A percentile compares a stretch with the other conserved stretches of the same genome.
Conservation (phyloP, 108 stramenopile species). For the Pseudonitzschia multiseries region DNA sequence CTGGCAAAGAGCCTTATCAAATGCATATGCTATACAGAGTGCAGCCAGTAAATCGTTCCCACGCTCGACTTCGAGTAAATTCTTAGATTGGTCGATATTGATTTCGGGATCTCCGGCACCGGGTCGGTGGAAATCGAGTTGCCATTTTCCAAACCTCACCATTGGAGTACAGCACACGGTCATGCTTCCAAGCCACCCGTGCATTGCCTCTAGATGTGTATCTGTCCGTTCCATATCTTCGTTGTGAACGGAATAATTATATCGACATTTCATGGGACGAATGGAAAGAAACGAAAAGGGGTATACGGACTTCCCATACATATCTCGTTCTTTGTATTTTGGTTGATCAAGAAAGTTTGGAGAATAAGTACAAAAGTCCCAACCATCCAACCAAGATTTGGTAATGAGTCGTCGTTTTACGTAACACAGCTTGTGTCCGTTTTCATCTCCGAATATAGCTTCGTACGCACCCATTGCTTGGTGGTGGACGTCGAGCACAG, state of each 20-base stretch:
- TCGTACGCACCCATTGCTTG: constrained; percentile 47
- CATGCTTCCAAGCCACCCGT: constrained; percentile 54
- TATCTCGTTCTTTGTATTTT: constrained; percentile 42
- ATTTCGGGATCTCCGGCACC: constrained; percentile 36
- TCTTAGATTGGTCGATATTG: constrained; percentile 45
- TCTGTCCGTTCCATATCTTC: constrained; percentile 33
- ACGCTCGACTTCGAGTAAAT: constrained; percentile 42
- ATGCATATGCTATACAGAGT: constrained; percentile 49
- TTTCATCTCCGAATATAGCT: constrained; percentile 48
- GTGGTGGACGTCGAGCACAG: constrained; percentile 42
- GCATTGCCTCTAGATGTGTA: constrained; percentile 30
- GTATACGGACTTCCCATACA: constrained; percentile 43
- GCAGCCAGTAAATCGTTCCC: constrained; percentile 46
- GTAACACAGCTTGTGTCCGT: constrained; percentile 46
- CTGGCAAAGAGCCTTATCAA: constrained; percentile 45
- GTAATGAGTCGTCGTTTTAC: constrained; percentile 44
- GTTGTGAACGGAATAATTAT: constrained; percentile 30
- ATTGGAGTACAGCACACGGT: constrained; percentile 47
- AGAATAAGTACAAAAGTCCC: constrained; percentile 50
- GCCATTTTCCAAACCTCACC: constrained; percentile 47
- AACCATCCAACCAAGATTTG: constrained; percentile 45
- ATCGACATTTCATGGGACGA: constrained; percentile 39
- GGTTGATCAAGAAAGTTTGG: constrained; percentile 46
- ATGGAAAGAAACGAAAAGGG: constrained; percentile 43
- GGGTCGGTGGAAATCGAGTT: constrained; percentile 35